Percentiles rank a stretch among this genome's conserved stretches.
Conservation (phyloP, 345 rosid genomes). For the Bruguiera gymnorhiza region DNA sequence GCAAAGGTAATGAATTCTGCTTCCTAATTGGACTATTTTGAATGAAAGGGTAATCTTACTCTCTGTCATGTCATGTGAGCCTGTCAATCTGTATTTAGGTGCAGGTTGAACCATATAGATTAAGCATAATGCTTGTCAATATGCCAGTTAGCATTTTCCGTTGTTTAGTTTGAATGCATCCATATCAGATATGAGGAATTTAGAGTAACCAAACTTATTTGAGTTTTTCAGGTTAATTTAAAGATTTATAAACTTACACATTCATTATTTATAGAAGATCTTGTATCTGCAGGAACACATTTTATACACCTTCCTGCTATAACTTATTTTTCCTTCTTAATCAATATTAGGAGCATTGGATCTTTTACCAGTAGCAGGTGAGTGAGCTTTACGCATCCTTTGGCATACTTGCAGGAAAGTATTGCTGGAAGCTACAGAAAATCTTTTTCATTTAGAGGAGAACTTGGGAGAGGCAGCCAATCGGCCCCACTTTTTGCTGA, state of each 20-base stretch:
- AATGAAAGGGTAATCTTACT: slow-evolving; percentile 5
- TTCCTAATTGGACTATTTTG: slow-evolving; percentile 4
- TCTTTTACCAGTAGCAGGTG: not conserved
- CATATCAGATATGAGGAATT: not conserved
- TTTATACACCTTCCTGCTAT: not conserved
- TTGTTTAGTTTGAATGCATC: slow-evolving; percentile 5
- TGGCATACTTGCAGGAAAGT: slow-evolving; percentile 47
- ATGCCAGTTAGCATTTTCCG: not conserved
- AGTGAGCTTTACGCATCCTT: slow-evolving; percentile 10
- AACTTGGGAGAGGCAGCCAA: too few species aligned
- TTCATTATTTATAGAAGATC: not conserved
- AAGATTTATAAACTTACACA: not conserved
- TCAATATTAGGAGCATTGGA: not conserved
- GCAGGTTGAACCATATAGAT: not conserved
- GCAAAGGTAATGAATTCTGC: slow-evolving; percentile 42
- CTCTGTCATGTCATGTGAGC: not conserved
- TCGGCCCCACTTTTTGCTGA: too few species aligned
- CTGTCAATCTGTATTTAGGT: not conserved
- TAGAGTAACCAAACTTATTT: not conserved
- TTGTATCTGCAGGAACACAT: not conserved
- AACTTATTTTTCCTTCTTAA: not conserved
- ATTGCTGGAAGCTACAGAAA: slow-evolving; percentile 29
- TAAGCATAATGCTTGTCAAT: not conserved
- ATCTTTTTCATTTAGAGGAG: slow-evolving; percentile 28
- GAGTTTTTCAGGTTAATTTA: not conserved